phyloP scores from a whole-genome alignment of 805 yeast species.

The Starmerella lactis-condensi region DNA sequence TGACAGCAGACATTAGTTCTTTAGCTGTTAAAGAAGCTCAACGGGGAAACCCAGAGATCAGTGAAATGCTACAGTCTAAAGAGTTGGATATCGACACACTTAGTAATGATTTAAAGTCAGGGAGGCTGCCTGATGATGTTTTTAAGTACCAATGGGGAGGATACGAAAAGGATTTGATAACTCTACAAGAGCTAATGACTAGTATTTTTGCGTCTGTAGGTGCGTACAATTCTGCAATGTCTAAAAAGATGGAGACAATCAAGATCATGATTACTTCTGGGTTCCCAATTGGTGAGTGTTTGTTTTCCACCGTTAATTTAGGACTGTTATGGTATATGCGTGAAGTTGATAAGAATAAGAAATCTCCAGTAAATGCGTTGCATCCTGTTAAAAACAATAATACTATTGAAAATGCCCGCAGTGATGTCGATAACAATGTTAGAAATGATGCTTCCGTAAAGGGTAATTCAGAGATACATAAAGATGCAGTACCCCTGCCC shows the following conservation, averaged over 20 bases:
- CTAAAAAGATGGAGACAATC: constrained; percentile 43
- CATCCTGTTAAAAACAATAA: neutral
- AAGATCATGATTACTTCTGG: constrained; percentile 61
- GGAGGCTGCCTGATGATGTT: constrained; percentile 7
- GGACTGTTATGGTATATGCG: constrained; percentile 53
- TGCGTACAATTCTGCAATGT: constrained; percentile 43
- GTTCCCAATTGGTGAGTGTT: constrained; percentile 42
- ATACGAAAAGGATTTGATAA: constrained; percentile 59
- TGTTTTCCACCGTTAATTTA: constrained; percentile 47
- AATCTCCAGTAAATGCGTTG: neutral
- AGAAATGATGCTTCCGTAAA: neutral
- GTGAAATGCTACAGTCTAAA: no score
- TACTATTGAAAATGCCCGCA: neutral
- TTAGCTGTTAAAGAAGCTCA: no score
- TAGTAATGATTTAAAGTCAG: constrained; percentile 9
- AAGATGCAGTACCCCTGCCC: constrained; percentile 1
- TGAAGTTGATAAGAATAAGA: constrained; percentile 16
- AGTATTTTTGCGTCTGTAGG: constrained; percentile 53
- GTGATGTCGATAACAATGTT: constrained; percentile 1
- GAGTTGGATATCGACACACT: no score
- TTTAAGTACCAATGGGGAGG: constrained; percentile 10
- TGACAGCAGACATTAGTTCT: constrained; percentile 1
- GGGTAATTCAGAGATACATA: neutral
- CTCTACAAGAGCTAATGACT: constrained; percentile 55
- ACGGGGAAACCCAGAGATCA: no score